Base-by-base conservation (phyloP, 164 flowering plant genomes). In the Akebia trifoliata region DNA sequence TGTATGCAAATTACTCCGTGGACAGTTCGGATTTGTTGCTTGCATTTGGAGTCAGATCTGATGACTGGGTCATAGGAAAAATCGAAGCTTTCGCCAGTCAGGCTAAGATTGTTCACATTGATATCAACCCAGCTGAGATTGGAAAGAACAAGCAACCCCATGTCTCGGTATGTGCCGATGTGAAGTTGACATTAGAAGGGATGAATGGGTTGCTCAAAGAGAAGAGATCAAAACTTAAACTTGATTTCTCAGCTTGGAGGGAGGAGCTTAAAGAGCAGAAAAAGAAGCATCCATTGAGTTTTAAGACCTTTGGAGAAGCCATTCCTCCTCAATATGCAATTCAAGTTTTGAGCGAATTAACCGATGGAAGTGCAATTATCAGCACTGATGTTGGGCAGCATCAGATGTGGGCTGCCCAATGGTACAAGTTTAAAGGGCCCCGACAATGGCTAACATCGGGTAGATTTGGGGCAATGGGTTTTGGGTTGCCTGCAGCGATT, bases 61-160 rank as follows among this genome's bases (percentile, higher is more conserved):
- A 85, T 67, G 87, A 85, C 34, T 74, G 91, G 7, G 86, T 85
- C 35, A 82, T 87, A 0, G 87, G 87, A 6, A 85, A 82, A 65
- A 62, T 85, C 11, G 91, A 82, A 57, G 77, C 83, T 1, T 85
- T 85, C 70, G 91, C 91, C 8, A 81, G 86, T 59, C 50, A 81
- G 30, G 86, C 91, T 2, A 85, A 80, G 66, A 82, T 85, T 47
- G 87, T 82, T 36, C 91, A 85, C 30, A 79, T 85, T 38, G 86
- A 85, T 48, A 80, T 82, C 34, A 87, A 85, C 54, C 58, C 87
- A 0, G 84, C 86, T 4, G 91, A 85, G 71, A 78, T 85, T 45
- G 91, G 91, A 50, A 85, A 85, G 75, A 85, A 81, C 55, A 85
- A 85, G 73, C 82, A 68, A 56, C 87, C 91, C 24, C 81, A 85